These are phyloP conservation scores for Biscogniauxia sp. DNA, from an alignment of 2,329 filamentous ascomycete species.

Conservation along the genomic window DNA sequence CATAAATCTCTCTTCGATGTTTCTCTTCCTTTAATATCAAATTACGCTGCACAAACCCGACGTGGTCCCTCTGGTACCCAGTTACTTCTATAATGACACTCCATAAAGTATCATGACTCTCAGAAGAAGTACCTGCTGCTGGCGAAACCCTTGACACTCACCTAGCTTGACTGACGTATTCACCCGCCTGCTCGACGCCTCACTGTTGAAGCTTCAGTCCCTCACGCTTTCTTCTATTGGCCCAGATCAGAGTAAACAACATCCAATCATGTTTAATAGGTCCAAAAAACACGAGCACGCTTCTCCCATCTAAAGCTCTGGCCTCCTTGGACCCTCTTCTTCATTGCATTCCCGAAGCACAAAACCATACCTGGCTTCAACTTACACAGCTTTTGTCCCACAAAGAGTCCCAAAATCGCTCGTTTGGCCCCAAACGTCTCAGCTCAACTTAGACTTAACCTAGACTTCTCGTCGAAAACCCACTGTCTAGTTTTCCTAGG, in stretches of 20 bases:
- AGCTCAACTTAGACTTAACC: constrained; percentile 1
- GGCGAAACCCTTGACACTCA: constrained; percentile 36
- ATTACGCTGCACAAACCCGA: constrained; percentile 36
- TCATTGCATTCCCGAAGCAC: constrained; percentile 32
- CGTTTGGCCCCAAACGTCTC: constrained; percentile 17
- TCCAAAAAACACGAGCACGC: constrained; percentile 41
- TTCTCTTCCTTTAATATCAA: constrained; percentile 30
- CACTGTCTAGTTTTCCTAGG: neutral
- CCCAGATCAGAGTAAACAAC: constrained; percentile 31
- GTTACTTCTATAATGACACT: constrained; percentile 33
- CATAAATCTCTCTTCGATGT: constrained; percentile 27
- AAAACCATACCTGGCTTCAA: constrained; percentile 23
- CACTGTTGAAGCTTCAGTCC: constrained; percentile 29
- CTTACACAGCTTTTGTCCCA: constrained; percentile 20
- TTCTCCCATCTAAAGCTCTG: constrained; percentile 37
- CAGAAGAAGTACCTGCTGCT: constrained; percentile 36
- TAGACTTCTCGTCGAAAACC: constrained; percentile 2
- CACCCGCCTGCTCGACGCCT: constrained; percentile 31
- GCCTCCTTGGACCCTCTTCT: constrained; percentile 24
- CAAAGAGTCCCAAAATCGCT: constrained; percentile 16
- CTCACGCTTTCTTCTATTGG: constrained; percentile 40
- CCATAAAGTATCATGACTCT: constrained; percentile 38
- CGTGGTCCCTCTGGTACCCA: constrained; percentile 36
- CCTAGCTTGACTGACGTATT: constrained; percentile 40
- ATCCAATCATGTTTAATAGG: constrained; percentile 46